These are phyloP conservation scores for Mariannaea sp. DNA, from an alignment of 2,329 filamentous ascomycete species.

Conservation along the genomic window DNA sequence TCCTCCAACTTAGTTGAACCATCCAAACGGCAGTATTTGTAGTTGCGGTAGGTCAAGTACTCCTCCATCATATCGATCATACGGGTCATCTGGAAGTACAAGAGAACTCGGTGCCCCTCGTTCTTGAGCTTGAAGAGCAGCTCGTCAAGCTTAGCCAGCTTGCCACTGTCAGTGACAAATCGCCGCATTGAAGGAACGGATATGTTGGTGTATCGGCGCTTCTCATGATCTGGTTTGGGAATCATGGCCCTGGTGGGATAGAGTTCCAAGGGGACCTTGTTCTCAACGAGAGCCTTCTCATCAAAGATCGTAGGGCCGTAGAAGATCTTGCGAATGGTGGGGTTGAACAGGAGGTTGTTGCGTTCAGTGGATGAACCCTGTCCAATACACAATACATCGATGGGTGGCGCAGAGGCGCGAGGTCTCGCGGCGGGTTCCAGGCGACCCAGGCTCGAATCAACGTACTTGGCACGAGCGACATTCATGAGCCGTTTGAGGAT, in stretches of 20 bases:
- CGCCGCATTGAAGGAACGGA: conserved; percentile 94
- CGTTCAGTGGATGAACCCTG: conserved; percentile 69
- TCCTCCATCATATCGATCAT: conserved; percentile 99
- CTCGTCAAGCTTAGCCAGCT: conserved; percentile 88
- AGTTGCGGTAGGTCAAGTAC: conserved; percentile 97
- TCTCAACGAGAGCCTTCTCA: conserved; percentile 75
- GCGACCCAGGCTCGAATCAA: conserved; percentile 71
- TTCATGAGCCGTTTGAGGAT: conserved; percentile 78
- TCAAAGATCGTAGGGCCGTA: conserved; percentile 68
- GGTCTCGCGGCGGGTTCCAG: conserved; percentile 83
- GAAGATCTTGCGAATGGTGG: conserved; percentile 72
- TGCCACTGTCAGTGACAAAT: conserved; percentile 97
- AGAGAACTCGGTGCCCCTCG: conserved; percentile 86
- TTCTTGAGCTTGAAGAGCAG: conserved; percentile 89
- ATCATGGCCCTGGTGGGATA: conserved; percentile 70
- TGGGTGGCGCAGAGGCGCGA: conserved; percentile 81
- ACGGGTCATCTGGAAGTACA: conserved; percentile 99
- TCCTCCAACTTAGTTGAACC: conserved; percentile 98
- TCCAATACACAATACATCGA: conserved; percentile 77
- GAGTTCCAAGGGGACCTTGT: conserved; percentile 68
- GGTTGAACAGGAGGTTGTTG: conserved; percentile 78
- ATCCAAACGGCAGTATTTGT: conserved; percentile 96
- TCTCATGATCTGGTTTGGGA: conserved; percentile 78
- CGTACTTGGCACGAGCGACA: conserved; percentile 69
- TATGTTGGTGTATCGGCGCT: conserved; percentile 87